phyloP scores from a whole-genome alignment of 2,329 filamentous ascomycete species.

The Boeremia lycopersici region DNA sequence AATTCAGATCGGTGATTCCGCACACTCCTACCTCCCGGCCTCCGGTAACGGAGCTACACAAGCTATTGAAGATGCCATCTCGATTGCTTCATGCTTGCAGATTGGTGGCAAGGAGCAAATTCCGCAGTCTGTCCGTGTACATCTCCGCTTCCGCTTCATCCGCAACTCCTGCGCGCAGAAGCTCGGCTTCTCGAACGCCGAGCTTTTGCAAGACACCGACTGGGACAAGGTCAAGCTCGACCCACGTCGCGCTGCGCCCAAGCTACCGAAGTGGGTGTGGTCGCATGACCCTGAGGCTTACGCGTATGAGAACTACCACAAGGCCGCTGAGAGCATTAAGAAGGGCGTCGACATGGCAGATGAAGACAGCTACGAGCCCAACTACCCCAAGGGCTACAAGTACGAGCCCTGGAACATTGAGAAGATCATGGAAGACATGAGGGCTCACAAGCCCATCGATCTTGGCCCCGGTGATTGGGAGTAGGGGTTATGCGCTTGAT shows the following conservation, averaged over 20 bases:
- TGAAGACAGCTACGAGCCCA: constrained; percentile 49
- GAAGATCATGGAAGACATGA: constrained; percentile 50
- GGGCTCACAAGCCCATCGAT: constrained; percentile 42
- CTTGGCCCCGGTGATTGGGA: constrained; percentile 47
- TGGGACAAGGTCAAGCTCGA: constrained; percentile 56
- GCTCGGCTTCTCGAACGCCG: constrained; percentile 54
- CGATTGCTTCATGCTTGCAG: constrained; percentile 54
- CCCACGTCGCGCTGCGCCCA: constrained; percentile 51
- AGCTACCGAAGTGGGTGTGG: constrained; percentile 56
- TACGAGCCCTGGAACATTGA: constrained; percentile 52
- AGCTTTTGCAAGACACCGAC: constrained; percentile 56
- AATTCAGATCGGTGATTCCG: constrained; percentile 53
- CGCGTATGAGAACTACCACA: constrained; percentile 52
- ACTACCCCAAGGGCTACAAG: constrained; percentile 52
- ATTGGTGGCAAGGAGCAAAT: constrained; percentile 51
- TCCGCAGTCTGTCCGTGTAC: constrained; percentile 47
- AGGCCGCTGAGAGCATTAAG: constrained; percentile 50
- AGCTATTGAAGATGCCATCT: constrained; percentile 55
- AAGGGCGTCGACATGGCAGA: constrained; percentile 52
- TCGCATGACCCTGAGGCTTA: constrained; percentile 54
- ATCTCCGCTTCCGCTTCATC: constrained; percentile 54
- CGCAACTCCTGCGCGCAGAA: constrained; percentile 58
- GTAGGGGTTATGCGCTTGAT: constrained; percentile 7
- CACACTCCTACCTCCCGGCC: constrained; percentile 54
- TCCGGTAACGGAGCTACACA: constrained; percentile 55